phyloP scores from a whole-genome alignment of 176 grass and related monocot species.

The Oryza longistaminata region DNA sequence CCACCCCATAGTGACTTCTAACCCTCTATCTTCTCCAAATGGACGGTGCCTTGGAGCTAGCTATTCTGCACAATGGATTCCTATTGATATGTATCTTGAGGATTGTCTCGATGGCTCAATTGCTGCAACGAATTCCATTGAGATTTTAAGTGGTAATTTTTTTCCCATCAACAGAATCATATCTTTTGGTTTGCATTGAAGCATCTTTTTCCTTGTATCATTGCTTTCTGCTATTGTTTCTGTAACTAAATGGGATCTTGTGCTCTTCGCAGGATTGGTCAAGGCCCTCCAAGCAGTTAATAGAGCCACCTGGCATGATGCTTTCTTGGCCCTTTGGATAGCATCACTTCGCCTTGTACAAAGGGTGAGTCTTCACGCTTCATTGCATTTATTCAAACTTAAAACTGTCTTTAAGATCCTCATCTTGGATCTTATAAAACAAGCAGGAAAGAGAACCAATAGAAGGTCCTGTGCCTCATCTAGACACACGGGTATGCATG shows the following conservation, averaged over 20 bases:
- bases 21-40: constrained; percentile 53
- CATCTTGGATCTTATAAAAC: constrained; percentile 38
- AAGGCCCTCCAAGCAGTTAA: constrained; percentile 92
- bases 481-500: constrained; percentile 90
- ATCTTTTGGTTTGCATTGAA: constrained; percentile 8
- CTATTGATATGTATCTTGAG: constrained; percentile 95
- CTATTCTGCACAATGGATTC: constrained; percentile 78
- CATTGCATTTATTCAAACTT: neutral
- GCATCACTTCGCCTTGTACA: constrained; percentile 92
- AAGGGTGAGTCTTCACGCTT: constrained; percentile 60
- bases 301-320: constrained; percentile 83
- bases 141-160: constrained; percentile 80
- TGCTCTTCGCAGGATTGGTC: constrained; percentile 65
- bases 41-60: constrained; percentile 55
- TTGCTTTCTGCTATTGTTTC: neutral
- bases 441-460: constrained; percentile 89
- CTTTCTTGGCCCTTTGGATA: constrained; percentile 95
- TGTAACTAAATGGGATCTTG: constrained; percentile 26
- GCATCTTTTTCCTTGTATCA: neutral
- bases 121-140: constrained; percentile 84
- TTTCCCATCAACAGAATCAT: constrained; percentile 24
- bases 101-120: constrained; percentile 92
- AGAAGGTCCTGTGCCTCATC: constrained; percentile 89
- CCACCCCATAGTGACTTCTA: constrained; percentile 46
- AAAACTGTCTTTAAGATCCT: constrained; percentile 31